Evolutionary conservation across 345 rosid species (phyloP).

Genomic region (Acer yangbiense): DNA sequence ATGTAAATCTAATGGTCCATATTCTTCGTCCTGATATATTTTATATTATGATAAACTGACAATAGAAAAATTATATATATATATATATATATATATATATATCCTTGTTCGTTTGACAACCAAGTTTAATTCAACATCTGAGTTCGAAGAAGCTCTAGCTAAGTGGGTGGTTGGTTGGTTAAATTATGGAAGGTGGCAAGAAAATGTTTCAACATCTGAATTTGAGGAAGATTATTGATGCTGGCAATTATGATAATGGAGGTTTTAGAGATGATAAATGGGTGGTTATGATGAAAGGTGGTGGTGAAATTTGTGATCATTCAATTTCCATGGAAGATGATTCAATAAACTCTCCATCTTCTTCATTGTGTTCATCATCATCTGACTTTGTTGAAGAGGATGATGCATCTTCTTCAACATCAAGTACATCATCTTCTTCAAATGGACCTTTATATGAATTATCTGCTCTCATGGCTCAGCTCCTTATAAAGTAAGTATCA

Average conservation of each 20-base stretch:
- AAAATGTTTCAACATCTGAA: slow-evolving; percentile 25
- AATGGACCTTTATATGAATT: slow-evolving; percentile 65
- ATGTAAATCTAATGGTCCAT: no score
- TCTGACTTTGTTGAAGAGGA: slow-evolving; percentile 44
- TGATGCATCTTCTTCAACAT: slow-evolving; percentile 36
- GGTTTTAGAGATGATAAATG: slow-evolving; percentile 15
- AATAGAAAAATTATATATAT: no score
- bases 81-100: background rate
- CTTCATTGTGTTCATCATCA: slow-evolving; percentile 43
- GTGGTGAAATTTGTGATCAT: slow-evolving; percentile 23
- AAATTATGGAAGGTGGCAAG: slow-evolving; percentile 5
- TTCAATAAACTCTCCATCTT: slow-evolving; percentile 33
- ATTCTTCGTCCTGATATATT: no score
- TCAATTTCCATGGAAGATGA: slow-evolving; percentile 35
- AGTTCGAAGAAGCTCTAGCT: slow-evolving; percentile 8
- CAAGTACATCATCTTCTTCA: slow-evolving; percentile 32
- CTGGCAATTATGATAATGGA: slow-evolving; percentile 18
- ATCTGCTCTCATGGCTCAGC: slow-evolving; percentile 69
- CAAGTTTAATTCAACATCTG: background rate
- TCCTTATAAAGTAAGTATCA: slow-evolving; percentile 64
- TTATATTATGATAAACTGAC: no score
- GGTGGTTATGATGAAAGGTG: slow-evolving; percentile 19
- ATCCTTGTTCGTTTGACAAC: background rate
- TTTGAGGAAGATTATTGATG: slow-evolving; percentile 23
- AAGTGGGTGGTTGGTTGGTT: background rate